Conservation (phyloP, 306 rosid genomes). For the Delonix regia region DNA sequence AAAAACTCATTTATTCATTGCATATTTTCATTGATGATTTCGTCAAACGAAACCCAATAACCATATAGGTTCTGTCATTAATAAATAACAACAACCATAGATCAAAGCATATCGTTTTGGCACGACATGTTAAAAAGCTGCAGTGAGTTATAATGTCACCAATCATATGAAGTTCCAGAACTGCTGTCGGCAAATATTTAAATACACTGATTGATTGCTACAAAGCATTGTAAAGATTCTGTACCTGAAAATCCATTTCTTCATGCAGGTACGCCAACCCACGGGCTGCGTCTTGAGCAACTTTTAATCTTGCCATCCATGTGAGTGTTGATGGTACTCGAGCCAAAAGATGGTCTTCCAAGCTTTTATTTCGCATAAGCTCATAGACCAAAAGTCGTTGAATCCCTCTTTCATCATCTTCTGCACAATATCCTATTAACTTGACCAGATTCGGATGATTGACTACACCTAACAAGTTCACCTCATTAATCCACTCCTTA, state of each 20-base stretch:
- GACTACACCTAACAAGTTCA: conserved; percentile 80
- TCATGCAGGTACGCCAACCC: conserved; percentile 95
- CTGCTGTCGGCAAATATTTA: no score
- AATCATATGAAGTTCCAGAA: no score
- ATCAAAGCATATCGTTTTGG: not conserved
- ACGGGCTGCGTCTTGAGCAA: conserved; percentile 84
- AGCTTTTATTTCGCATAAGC: conserved; percentile 78
- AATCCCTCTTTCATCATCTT: conserved; percentile 96
- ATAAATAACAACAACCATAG: conserved; percentile 9
- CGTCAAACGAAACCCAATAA: not conserved
- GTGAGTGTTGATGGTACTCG: conserved; percentile 59
- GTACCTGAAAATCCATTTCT: conserved; percentile 97
- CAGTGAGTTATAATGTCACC: no score
- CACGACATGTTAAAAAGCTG: no score
- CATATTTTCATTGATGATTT: not conserved
- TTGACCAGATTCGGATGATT: conserved; percentile 88
- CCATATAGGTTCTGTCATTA: not conserved
- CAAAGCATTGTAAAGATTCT: not conserved
- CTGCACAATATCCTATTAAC: conserved; percentile 89
- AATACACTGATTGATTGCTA: no score
- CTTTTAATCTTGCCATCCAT: conserved; percentile 71
- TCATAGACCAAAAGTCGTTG: conserved; percentile 91
- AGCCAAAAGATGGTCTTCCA: conserved; percentile 87
- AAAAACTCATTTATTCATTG: not conserved
- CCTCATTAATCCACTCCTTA: conserved; percentile 95